A percentile compares a stretch with the other conserved stretches of the same genome.
phyloP scores from a whole-genome alignment of 306 rosid genomes.

The Phaseolus lunatus region DNA sequence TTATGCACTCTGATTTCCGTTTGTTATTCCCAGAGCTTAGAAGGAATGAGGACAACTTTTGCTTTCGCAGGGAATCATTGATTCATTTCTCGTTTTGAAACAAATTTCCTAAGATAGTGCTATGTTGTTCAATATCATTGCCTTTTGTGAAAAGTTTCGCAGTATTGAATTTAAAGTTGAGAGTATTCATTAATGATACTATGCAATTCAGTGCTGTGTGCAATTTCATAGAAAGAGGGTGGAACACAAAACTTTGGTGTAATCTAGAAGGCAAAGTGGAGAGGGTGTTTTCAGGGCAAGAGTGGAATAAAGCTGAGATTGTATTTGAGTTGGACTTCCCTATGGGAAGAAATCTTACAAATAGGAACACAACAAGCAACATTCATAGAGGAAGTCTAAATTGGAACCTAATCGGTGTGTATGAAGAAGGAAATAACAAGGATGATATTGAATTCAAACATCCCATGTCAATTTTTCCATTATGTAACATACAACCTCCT shows the following conservation, averaged over 20 bases:
- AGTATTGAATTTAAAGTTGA: not conserved
- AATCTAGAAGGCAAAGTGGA: slow-evolving; percentile 1
- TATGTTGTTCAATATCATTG: not conserved
- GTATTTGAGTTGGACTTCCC: not conserved
- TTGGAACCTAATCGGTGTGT: not conserved
- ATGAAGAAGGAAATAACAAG: not conserved
- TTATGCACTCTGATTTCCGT: too few relatives aligned
- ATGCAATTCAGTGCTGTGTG: slow-evolving; percentile 1
- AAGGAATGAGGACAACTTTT: too few relatives aligned
- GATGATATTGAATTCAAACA: not conserved
- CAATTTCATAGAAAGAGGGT: not conserved
- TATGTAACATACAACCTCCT: not conserved
- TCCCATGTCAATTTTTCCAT: not conserved
- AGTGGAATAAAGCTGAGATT: slow-evolving; percentile 18
- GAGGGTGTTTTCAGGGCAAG: not conserved
- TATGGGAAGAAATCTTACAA: not conserved
- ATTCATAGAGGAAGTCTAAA: not conserved
- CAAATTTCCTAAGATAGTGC: not conserved
- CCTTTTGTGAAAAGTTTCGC: not conserved
- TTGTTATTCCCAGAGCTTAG: too few relatives aligned
- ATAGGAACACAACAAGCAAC: not conserved
- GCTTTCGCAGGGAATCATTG: too few relatives aligned
- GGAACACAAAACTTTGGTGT: not conserved
- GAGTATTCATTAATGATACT: slow-evolving; percentile 30
- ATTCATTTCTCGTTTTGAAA: too few relatives aligned